A percentile compares a stretch with the other conserved stretches of the same genome.
Evolutionary conservation across 2,329 filamentous ascomycete genomes (phyloP).

Genomic region (Teratosphaeria destructans): DNA sequence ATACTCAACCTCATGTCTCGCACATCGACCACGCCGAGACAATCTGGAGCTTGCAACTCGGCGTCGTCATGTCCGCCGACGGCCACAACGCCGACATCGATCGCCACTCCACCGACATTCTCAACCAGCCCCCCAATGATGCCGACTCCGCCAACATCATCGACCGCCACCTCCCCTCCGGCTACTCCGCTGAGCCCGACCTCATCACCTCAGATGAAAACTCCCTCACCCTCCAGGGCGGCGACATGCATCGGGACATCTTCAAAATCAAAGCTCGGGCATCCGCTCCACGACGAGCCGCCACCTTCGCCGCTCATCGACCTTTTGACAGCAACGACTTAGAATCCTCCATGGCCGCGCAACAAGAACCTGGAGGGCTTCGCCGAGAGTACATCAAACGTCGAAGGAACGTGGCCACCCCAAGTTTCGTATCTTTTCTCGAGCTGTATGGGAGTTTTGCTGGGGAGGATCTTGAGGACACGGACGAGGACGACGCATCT

Average conservation of each 20-base stretch:
- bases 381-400: slow-evolving; percentile 41
- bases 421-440: slow-evolving; percentile 66
- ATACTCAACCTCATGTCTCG: too few relatives aligned
- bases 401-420: slow-evolving; percentile 36
- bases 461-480: slow-evolving; percentile 55
- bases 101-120: too few relatives aligned
- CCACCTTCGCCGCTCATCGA: slow-evolving; percentile 51
- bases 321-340: slow-evolving; percentile 14
- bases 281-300: slow-evolving; percentile 43
- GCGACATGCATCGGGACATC: slow-evolving; percentile 68
- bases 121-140: too few relatives aligned
- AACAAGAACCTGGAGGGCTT: slow-evolving; percentile 42
- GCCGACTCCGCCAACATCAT: too few relatives aligned
- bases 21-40: too few relatives aligned
- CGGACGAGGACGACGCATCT: slow-evolving; percentile 49
- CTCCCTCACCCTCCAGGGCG: slow-evolving; percentile 61
- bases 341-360: background rate
- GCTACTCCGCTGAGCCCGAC: too few relatives aligned
- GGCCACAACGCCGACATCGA: too few relatives aligned
- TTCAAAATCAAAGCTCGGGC: slow-evolving; percentile 59
- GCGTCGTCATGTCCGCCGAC: too few relatives aligned
- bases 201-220: slow-evolving; percentile 37
- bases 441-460: slow-evolving; percentile 69
- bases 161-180: too few relatives aligned
- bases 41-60: too few relatives aligned